phyloP scores from a whole-genome alignment of 2,329 filamentous ascomycete species.

The Samsoniella hepiali region DNA sequence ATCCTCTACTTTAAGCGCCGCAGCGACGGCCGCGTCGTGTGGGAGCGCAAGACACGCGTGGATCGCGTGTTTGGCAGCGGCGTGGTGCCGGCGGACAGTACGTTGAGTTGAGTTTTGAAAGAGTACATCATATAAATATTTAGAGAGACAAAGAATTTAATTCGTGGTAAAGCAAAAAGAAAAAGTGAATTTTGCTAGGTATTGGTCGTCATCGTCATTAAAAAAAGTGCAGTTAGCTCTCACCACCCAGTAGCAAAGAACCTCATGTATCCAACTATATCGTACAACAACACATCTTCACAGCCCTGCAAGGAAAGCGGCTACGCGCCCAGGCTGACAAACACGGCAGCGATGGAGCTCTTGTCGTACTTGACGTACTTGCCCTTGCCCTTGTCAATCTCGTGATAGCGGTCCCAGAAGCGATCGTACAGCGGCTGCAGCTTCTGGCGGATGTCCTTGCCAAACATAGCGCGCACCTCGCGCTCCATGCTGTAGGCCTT shows the following conservation, averaged over 20 bases:
- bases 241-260: not conserved
- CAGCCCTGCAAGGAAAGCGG: not conserved
- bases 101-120: not conserved
- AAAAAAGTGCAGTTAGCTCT: not conserved
- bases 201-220: conserved; percentile 8
- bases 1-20: conserved; percentile 59
- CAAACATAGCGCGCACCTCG: conserved; percentile 78
- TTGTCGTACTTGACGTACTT: conserved; percentile 99
- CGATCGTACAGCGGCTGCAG: conserved; percentile 91
- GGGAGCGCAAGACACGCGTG: conserved; percentile 52
- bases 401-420: conserved; percentile 97
- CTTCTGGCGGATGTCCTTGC: conserved; percentile 81
- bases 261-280: conserved; percentile 8
- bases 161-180: not conserved
- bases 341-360: conserved; percentile 66
- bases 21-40: conserved; percentile 50
- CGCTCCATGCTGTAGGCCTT: conserved; percentile 85
- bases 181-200: not conserved
- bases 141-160: not conserved
- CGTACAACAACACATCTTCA: not conserved
- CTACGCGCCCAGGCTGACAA: conserved; percentile 46
- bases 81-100: conserved; percentile 24
- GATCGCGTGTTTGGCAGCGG: conserved; percentile 57
- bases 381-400: conserved; percentile 94
- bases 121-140: not conserved